Conservation (phyloP, 352 stramenopile genomes). For the Globisporangium emineosum region DNA sequence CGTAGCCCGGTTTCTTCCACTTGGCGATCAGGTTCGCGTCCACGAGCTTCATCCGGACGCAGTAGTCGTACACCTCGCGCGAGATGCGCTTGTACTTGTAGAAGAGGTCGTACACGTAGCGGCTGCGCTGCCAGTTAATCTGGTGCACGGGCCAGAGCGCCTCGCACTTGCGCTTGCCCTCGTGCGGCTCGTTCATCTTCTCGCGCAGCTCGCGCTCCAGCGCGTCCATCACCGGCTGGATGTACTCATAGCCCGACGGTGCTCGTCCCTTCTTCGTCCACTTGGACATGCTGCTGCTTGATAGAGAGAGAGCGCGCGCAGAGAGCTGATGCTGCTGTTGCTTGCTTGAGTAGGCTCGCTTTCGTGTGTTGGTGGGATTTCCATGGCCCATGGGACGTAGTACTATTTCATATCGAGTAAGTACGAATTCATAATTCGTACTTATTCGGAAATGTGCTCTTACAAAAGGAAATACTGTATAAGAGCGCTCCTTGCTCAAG, state of each 20-base stretch:
- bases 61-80: slow-evolving; percentile 98
- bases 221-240: slow-evolving; percentile 94
- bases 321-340: neutral
- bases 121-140: slow-evolving; percentile 98
- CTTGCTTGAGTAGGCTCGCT: neutral
- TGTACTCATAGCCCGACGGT: slow-evolving; percentile 93
- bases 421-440: no score
- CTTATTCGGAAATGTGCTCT: no score
- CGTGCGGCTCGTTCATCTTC: slow-evolving; percentile 97
- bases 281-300: slow-evolving; percentile 67
- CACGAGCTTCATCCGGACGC: slow-evolving; percentile 91
- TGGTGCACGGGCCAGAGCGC: slow-evolving; percentile 98
- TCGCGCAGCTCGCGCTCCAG: slow-evolving; percentile 97
- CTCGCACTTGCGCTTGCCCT: slow-evolving; percentile 97
- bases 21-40: slow-evolving; percentile 98
- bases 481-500: no score
- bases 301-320: neutral
- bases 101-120: slow-evolving; percentile 99
- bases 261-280: slow-evolving; percentile 85
- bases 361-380: no score
- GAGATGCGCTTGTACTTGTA: slow-evolving; percentile 96
- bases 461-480: no score
- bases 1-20: slow-evolving; percentile 99
- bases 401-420: neutral
- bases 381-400: neutral